Percentiles rank a stretch among this genome's conserved stretches.
phyloP scores from a whole-genome alignment of 1,139 yeast species.

The Nakaseomyces sp. region DNA sequence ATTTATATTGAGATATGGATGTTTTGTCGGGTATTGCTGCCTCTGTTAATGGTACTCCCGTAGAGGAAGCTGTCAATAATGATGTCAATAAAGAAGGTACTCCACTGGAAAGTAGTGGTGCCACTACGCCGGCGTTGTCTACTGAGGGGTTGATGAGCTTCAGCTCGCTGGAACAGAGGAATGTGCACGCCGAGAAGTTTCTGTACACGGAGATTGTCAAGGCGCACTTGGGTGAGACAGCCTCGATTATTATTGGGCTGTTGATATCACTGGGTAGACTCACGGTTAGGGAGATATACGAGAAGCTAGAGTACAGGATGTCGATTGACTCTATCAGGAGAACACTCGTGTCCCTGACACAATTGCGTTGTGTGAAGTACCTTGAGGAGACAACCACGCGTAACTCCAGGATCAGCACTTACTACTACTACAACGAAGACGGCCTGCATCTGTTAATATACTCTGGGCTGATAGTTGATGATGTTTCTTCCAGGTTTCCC shows the following conservation, averaged over 20 bases:
- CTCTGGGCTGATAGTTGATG: conserved; percentile 65
- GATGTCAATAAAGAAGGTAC: not conserved
- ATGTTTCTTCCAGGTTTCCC: conserved; percentile 31
- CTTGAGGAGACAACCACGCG: conserved; percentile 40
- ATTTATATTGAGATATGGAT: not conserved
- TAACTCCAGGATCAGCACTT: conserved; percentile 30
- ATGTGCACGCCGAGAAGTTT: conserved; percentile 55
- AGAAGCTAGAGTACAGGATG: conserved; percentile 33
- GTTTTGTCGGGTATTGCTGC: conserved; percentile 9
- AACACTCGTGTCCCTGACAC: conserved; percentile 56
- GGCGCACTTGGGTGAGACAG: conserved; percentile 55
- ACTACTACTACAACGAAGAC: conserved; percentile 53
- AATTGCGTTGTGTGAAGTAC: conserved; percentile 52
- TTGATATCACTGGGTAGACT: conserved; percentile 55
- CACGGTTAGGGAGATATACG: conserved; percentile 41
- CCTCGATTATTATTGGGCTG: conserved; percentile 45
- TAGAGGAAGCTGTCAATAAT: not conserved
- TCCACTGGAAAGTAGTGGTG: not conserved
- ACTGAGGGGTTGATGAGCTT: conserved; percentile 12
- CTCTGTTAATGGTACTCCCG: conserved; percentile 7
- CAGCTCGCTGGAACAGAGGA: conserved; percentile 31
- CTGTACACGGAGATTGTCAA: conserved; percentile 47
- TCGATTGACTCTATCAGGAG: conserved; percentile 42
- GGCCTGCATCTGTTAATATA: conserved; percentile 61
- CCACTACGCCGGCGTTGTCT: not conserved